Base-by-base conservation (phyloP, 2,329 filamentous ascomycete genomes). In the Fusarium sp. region DNA sequence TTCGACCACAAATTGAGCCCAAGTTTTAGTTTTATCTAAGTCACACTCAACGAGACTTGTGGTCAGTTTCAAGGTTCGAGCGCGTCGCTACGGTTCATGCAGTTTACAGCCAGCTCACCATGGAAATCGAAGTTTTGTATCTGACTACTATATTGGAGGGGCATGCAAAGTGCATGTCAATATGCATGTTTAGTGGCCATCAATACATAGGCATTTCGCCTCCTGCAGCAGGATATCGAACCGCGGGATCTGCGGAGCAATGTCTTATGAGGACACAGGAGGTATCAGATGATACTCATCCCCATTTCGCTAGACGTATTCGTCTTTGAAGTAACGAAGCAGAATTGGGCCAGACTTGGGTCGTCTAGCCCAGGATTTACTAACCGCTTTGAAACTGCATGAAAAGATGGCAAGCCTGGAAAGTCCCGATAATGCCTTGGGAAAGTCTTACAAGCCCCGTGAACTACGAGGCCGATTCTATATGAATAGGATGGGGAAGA, bases 11-110 rank as follows among this genome's bases (percentile, higher is more conserved):
- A 50, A 42, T 11, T 27, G 42, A 36, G 38, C 35, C 47, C 50
- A 58, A 38, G 22, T 22, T 31, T 29, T 47, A 27, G 27, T 33
- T 25, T 62, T 20, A 31, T 56, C 65, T 56, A 46, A 68, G 65
- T 56, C 63, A 62, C 56, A 22, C 25, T 62, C 45, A 36, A 53
- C n/a, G 38, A 39, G 25, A 27, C 39, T 44, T 15, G 22, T 39
- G 29, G 31, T 50, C n/a, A 10, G 18, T 33, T 59, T 20, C 27
- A 27, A 36, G 29, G n/a, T 29, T 50, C 22, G 15, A 10, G 12
- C 42, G 11, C 27, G 27, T 53, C 46, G 35, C 22, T 36, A 22
- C 15, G 5, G 25, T 12, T 18, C 44, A 22, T 13, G 17, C 25
- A 22, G 4, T 25, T 38, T 41, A 20, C 29, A 20, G 17, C 12